Evolutionary conservation across 2,329 filamentous ascomycete genomes (phyloP).

Genomic region (Coniochaeta pulveracea): DNA sequence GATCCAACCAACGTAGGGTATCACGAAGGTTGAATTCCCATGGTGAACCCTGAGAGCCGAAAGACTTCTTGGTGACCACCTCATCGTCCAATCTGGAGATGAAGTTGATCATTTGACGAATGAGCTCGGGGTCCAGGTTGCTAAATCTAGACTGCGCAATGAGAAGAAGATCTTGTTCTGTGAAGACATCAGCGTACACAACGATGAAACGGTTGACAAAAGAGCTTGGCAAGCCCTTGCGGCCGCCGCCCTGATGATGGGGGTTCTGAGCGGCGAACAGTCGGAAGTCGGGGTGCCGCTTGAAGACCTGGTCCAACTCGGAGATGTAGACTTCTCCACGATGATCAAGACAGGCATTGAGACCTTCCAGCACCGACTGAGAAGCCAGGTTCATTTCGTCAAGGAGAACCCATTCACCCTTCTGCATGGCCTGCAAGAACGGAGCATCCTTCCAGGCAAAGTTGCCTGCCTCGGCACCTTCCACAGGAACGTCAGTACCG

Average conservation of each 20-base stretch:
- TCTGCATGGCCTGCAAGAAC: slow-evolving; percentile 93
- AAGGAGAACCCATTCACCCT: slow-evolving; percentile 88
- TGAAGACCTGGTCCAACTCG: slow-evolving; percentile 89
- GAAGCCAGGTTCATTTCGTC: slow-evolving; percentile 99
- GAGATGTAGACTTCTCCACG: slow-evolving; percentile 92
- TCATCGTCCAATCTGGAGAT: slow-evolving; percentile 69
- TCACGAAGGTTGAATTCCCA: slow-evolving; percentile 97
- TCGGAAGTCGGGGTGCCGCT: slow-evolving; percentile 79
- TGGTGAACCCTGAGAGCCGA: slow-evolving; percentile 58
- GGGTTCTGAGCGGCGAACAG: slow-evolving; percentile 96
- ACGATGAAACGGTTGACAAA: slow-evolving; percentile 98
- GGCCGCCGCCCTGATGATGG: slow-evolving; percentile 89
- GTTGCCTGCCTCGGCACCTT: slow-evolving; percentile 80
- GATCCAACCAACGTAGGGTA: slow-evolving; percentile 73
- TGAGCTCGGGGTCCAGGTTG: slow-evolving; percentile 41
- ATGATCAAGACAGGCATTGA: slow-evolving; percentile 95
- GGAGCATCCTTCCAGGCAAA: slow-evolving; percentile 95
- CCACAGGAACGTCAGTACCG: slow-evolving; percentile 88
- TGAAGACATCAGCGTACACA: slow-evolving; percentile 90
- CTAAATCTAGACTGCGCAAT: slow-evolving; percentile 77
- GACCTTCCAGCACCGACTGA: slow-evolving; percentile 87
- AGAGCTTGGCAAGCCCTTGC: slow-evolving; percentile 87
- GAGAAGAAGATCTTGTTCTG: slow-evolving; percentile 63
- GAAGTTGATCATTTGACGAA: slow-evolving; percentile 63
- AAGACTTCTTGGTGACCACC: slow-evolving; percentile 46